These are phyloP conservation scores for Flueggea neowawraea DNA, from an alignment of 441 rosid species.

Conservation along the genomic window DNA sequence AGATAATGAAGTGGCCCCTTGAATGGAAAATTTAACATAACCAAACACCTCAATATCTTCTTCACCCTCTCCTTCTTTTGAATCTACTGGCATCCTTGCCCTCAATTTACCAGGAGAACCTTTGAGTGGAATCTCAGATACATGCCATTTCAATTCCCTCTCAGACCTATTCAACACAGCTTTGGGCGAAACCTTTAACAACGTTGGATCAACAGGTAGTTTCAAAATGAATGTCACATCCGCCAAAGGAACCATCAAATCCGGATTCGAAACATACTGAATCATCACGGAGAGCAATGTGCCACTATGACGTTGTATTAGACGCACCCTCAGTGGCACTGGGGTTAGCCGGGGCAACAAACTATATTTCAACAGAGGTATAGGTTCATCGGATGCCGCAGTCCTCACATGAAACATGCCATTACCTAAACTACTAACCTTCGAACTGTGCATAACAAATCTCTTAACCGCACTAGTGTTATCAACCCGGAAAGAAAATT, in stretches of 20 bases:
- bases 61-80: slow-evolving; percentile 49
- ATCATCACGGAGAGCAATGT: slow-evolving; percentile 93
- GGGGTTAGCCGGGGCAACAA: slow-evolving; percentile 77
- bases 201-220: slow-evolving; percentile 87
- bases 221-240: slow-evolving; percentile 78
- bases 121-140: slow-evolving; percentile 71
- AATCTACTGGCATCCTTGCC: slow-evolving; percentile 84
- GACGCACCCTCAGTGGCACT: slow-evolving; percentile 79
- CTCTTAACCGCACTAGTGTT: slow-evolving; percentile 68
- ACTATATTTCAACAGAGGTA: slow-evolving; percentile 85
- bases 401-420: slow-evolving; percentile 92
- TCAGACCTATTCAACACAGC: slow-evolving; percentile 80
- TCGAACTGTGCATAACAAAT: slow-evolving; percentile 65
- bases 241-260: slow-evolving; percentile 55
- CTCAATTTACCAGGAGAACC: slow-evolving; percentile 71
- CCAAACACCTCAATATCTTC: slow-evolving; percentile 73
- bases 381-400: slow-evolving; percentile 77
- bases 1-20: slow-evolving; percentile 57
- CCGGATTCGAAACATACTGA: slow-evolving; percentile 85
- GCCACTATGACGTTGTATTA: slow-evolving; percentile 77
- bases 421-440: slow-evolving; percentile 73
- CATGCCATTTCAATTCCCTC: slow-evolving; percentile 82
- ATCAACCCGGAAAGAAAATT: slow-evolving; percentile 82
- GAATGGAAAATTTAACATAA: slow-evolving; percentile 67
- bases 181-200: slow-evolving; percentile 90